These are phyloP conservation scores for Clonostachys rosea DNA, from an alignment of 2,329 filamentous ascomycete genomes.

Conservation along the genomic window DNA sequence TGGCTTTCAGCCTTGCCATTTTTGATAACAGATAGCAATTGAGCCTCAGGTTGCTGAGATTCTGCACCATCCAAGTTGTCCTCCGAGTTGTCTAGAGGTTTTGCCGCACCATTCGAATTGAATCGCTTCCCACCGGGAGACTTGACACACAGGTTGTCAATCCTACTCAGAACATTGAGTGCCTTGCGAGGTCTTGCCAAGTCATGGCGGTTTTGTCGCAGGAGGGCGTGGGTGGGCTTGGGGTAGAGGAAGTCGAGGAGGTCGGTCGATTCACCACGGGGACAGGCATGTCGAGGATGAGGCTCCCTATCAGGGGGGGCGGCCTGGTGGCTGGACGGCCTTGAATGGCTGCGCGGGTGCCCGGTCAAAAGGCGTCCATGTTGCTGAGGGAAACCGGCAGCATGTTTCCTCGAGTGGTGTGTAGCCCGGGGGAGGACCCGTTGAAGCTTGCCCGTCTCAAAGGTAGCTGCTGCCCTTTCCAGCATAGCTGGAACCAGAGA, in stretches of 20 bases:
- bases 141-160: not conserved
- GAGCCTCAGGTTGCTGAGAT: not conserved
- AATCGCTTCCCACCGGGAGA: not conserved
- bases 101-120: not conserved
- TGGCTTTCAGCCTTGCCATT: not conserved
- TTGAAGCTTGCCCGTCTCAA: slow-evolving; percentile 52
- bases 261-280: slow-evolving; percentile 12
- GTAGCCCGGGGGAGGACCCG: slow-evolving; percentile 38
- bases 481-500: slow-evolving; percentile 37
- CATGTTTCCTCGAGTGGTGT: slow-evolving; percentile 8
- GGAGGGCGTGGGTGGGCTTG: slow-evolving; percentile 12
- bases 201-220: not conserved
- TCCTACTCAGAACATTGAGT: too few relatives aligned
- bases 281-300: not conserved
- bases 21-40: too few relatives aligned
- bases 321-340: slow-evolving; percentile 7
- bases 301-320: not conserved
- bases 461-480: slow-evolving; percentile 50
- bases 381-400: not conserved
- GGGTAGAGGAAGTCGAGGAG: slow-evolving; percentile 55
- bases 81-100: not conserved
- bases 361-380: not conserved
- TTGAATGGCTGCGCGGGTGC: slow-evolving; percentile 17
- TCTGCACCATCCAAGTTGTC: not conserved
- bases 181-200: too few relatives aligned